Conservation (phyloP, 2,329 filamentous ascomycete genomes). For the Colletotrichum lentis region DNA sequence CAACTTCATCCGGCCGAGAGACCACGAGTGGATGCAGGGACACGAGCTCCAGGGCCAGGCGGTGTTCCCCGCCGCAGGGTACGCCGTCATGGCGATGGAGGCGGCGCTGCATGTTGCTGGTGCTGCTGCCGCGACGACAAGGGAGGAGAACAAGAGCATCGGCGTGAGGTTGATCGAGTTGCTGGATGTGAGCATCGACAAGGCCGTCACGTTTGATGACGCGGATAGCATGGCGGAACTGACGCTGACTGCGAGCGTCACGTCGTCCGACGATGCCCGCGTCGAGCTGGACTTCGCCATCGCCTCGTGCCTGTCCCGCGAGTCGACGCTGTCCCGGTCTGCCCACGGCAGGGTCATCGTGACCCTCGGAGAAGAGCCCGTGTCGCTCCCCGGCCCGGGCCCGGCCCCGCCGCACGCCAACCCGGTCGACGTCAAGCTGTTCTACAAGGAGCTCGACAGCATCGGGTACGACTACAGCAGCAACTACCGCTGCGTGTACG, state of each 20-base stretch:
- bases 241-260: not conserved
- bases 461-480: slow-evolving; percentile 11
- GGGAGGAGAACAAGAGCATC: no score
- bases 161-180: slow-evolving; percentile 3
- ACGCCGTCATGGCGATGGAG: slow-evolving; percentile 55
- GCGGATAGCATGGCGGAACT: slow-evolving; percentile 18
- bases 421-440: slow-evolving; percentile 8
- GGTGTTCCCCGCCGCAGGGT: slow-evolving; percentile 56
- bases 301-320: not conserved
- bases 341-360: not conserved
- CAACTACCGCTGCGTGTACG: slow-evolving; percentile 9
- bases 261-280: not conserved
- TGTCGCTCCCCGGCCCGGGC: not conserved
- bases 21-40: slow-evolving; percentile 46
- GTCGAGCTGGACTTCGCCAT: not conserved
- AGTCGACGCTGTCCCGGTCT: not conserved
- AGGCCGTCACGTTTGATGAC: slow-evolving; percentile 19
- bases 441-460: slow-evolving; percentile 14
- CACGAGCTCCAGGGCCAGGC: slow-evolving; percentile 40
- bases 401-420: not conserved
- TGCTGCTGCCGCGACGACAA: no score
- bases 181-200: slow-evolving; percentile 23
- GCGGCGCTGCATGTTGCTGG: slow-evolving; percentile 45
- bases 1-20: slow-evolving; percentile 27
- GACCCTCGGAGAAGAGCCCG: not conserved